These are phyloP conservation scores for Didymellaceae sp. DNA, from an alignment of 2,329 filamentous ascomycete species.

Conservation along the genomic window DNA sequence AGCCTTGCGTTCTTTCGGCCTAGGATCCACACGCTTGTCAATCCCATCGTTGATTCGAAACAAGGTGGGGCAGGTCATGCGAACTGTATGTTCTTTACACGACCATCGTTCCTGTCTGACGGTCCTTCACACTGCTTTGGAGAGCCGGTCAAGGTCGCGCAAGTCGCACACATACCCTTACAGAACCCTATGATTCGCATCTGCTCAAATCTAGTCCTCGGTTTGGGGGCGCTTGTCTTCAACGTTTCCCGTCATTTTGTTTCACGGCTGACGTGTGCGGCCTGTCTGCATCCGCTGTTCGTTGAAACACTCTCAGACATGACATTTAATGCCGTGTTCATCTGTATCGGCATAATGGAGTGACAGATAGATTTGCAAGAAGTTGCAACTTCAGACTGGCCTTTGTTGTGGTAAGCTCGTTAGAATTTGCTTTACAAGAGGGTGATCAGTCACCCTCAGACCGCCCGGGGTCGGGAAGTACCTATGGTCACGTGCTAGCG, in stretches of 20 bases:
- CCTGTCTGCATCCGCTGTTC: not conserved
- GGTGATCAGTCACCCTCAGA: not conserved
- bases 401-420: too few relatives aligned
- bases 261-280: not conserved
- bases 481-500: not conserved
- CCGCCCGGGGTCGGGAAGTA: not conserved
- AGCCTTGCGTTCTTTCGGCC: not conserved
- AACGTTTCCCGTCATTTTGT: not conserved
- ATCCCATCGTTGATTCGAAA: slow-evolving; percentile 7
- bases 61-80: slow-evolving; percentile 1
- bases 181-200: not conserved
- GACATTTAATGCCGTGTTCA: slow-evolving; percentile 7
- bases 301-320: slow-evolving; percentile 15
- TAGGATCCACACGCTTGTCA: not conserved
- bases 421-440: too few relatives aligned
- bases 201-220: not conserved
- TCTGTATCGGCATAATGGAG: not conserved
- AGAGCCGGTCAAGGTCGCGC: not conserved
- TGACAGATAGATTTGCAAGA: not conserved
- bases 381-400: not conserved
- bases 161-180: not conserved
- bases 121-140: not conserved
- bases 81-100: not conserved
- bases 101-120: too few relatives aligned
- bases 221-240: not conserved